Evolutionary conservation across 2,329 filamentous ascomycete species (phyloP), one percentile per base, ranked within the genome.

Genomic region (Aspergillus proliferans): DNA sequence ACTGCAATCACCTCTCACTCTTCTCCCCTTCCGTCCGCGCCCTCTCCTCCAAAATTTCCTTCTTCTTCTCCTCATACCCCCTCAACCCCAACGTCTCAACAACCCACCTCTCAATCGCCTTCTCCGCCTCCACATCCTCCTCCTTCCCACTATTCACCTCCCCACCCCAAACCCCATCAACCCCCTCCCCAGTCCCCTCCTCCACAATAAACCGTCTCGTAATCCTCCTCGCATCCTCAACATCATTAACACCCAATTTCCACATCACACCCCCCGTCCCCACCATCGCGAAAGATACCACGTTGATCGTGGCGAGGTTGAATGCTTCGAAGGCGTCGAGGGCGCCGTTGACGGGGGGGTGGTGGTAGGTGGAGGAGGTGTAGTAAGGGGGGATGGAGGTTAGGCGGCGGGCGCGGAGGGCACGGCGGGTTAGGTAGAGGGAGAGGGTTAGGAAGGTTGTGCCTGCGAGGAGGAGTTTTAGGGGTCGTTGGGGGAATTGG

Each of bases 251-350:
- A 65, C 96, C 86, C 52, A 93, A 81, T 1, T 82, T 84, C 78
- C 86, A 95, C 53, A 88, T 75, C 9, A 84, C 68, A 0, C 86
- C 89, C 3, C 92, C 93, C 0, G 81, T 77, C 7, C 79, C 71
- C 78, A 94, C 82, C 66, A 95, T 82, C 1, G 79, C 84, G 45
- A 93, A 80, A 58, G 84, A 87, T 28, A 84, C 62, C 10, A 93
- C 88, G 60, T 95, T 95, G 58, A 96, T 78, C 0, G 91, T 95
- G 0, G 92, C 93, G 33, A 96, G 75, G 44, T 85, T 87, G 19
- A 98, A 75, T 0, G 92, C 92, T 69, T 95, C 87, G 30, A 86
- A 71, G 1, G 92, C 92, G 54, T 96, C 85, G 36, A 86, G 66
- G 1, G 82, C 78, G 6, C 84, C 83, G 61, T 85, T 85, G 24